Base-by-base conservation (phyloP, 192 early-diverging fungal species). In the Coemansia sp. region DNA sequence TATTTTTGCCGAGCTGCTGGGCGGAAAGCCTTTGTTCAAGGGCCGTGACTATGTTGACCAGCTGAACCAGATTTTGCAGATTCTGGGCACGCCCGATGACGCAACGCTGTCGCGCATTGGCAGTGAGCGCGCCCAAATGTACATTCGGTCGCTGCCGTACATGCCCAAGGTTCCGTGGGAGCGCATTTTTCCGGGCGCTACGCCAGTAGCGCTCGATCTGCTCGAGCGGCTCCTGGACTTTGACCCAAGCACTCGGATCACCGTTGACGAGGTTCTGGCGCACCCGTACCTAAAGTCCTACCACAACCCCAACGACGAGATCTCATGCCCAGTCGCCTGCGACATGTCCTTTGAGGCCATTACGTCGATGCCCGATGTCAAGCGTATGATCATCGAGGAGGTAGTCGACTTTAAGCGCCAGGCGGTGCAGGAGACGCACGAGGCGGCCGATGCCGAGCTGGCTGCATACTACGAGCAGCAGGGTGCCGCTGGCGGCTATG, bases 1-100 rank as follows among this genome's bases (percentile, higher is more conserved):
- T 71, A 98, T 99, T 52, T 96, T 99, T 81, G 95, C 95, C 23
- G 97, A 99, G 77, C 87, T 99, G 68, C 84, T 95, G 38, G 92
- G 92, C 51, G 87, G 89, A 22, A 91, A 90, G 72, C 92, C 94
- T 7, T 82, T 99, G 56, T 99, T 98, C 79, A 98, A 95, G 65
- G 97, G 97, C 21, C 84, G 90, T 32, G 97, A 98, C 82, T 95
- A 82, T 69, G 95, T 97, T n/a, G 95, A 99, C 70, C 97, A 99
- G 75, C 82, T 99, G 64, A 97, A 96, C 75, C 92, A 98, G 77
- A 99, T 99, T 51, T 81, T 99, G 54, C 84, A 86, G 55, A 89
- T 99, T 44, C 85, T 97, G 42, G 97, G 97, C 42, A 95, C 95
- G 1, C 97, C 97, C n/a, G 92, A 93, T 69, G 92, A 93, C 60